Conservation (phyloP, 768 basidiomycete genomes). For the Tricholomella constricta region DNA sequence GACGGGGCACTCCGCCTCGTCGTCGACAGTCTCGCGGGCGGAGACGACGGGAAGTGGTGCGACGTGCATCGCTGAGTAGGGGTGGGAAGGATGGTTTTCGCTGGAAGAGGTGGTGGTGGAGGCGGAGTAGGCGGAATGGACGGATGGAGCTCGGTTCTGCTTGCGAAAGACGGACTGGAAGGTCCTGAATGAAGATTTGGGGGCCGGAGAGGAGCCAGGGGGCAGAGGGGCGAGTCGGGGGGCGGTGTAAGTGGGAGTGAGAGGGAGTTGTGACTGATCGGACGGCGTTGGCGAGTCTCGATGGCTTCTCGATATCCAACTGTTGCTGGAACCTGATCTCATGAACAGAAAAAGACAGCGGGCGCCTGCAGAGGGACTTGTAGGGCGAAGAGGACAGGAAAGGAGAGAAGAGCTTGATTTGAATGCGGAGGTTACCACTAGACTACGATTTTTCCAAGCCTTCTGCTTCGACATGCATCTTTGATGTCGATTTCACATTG, state of each 20-base stretch:
- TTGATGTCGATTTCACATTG: slow-evolving; percentile 19
- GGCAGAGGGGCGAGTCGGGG: slow-evolving; percentile 41
- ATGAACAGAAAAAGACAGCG: slow-evolving; percentile 27
- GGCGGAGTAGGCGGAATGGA: slow-evolving; percentile 52
- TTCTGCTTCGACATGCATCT: slow-evolving; percentile 10
- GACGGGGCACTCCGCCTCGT: slow-evolving; percentile 93
- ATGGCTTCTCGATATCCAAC: slow-evolving; percentile 44
- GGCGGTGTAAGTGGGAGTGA: slow-evolving; percentile 46
- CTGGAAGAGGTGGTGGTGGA: slow-evolving; percentile 41
- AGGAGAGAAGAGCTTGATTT: neutral
- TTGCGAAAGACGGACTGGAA: slow-evolving; percentile 59
- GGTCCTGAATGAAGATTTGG: slow-evolving; percentile 36
- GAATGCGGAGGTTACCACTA: neutral
- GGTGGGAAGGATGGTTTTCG: slow-evolving; percentile 47
- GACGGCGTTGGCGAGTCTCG: slow-evolving; percentile 35
- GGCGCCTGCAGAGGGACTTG: slow-evolving; percentile 4
- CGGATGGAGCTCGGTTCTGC: slow-evolving; percentile 44
- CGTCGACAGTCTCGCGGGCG: slow-evolving; percentile 58
- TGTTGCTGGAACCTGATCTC: slow-evolving; percentile 40
- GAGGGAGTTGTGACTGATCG: slow-evolving; percentile 34
- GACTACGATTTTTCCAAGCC: slow-evolving; percentile 6
- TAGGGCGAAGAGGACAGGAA: neutral
- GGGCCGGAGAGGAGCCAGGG: slow-evolving; percentile 23
- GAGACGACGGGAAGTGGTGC: slow-evolving; percentile 77
- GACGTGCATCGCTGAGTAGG: slow-evolving; percentile 61